These are phyloP conservation scores for Acmispon strigosus DNA, from an alignment of 306 rosid species.

Conservation along the genomic window DNA sequence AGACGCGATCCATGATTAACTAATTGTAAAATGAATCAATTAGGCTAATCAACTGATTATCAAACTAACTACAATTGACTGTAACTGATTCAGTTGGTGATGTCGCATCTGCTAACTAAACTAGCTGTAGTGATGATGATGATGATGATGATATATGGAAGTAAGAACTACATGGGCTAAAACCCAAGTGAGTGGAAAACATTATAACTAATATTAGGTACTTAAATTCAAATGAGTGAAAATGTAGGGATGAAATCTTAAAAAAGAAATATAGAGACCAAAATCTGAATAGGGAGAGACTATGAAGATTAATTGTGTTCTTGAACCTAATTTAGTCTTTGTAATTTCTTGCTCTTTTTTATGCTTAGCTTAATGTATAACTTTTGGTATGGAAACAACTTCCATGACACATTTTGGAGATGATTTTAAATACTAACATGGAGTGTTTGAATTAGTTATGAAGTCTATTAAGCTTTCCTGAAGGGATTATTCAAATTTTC, in stretches of 20 bases:
- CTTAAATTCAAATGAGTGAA: neutral
- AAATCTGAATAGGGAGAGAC: neutral
- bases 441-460: neutral
- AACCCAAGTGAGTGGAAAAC: neutral
- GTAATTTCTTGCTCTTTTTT: neutral
- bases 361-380: neutral
- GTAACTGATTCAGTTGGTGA: neutral
- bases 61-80: neutral
- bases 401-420: neutral
- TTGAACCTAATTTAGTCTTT: neutral
- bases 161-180: too few species aligned
- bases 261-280: neutral
- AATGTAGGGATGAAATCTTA: neutral
- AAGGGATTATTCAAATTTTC: neutral
- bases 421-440: neutral
- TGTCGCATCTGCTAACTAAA: neutral
- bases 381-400: neutral
- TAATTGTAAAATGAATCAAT: neutral
- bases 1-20: neutral
- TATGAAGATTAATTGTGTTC: neutral
- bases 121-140: neutral
- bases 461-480: neutral
- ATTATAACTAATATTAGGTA: neutral
- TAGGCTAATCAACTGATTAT: neutral
- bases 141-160: too few species aligned